Percentiles rank a stretch among this genome's conserved stretches.
phyloP scores from a whole-genome alignment of 768 basidiomycete genomes.

The Suillus americanus region DNA sequence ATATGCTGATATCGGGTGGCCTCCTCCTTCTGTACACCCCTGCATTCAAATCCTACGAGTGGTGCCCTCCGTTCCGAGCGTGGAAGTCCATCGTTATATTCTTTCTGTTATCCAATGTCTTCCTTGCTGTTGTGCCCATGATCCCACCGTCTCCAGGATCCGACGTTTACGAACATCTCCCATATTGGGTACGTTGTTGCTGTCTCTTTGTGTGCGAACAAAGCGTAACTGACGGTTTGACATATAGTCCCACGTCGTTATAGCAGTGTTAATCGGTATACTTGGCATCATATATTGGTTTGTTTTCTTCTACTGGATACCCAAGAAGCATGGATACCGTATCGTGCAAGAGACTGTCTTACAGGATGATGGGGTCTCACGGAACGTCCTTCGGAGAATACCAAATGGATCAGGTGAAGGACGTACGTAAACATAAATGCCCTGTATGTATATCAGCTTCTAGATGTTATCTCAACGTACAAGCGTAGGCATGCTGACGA shows the following conservation, averaged over 20 bases:
- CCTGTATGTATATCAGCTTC: not conserved
- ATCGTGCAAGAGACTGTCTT: slow-evolving; percentile 46
- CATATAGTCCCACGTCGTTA: slow-evolving; percentile 49
- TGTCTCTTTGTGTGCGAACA: not conserved
- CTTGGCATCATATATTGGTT: slow-evolving; percentile 61
- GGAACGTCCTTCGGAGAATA: slow-evolving; percentile 49
- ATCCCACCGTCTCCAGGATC: slow-evolving; percentile 57
- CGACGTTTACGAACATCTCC: slow-evolving; percentile 54
- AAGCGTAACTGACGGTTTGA: not conserved
- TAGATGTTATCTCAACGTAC: not conserved
- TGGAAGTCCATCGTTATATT: slow-evolving; percentile 46
- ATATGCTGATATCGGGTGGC: slow-evolving; percentile 59
- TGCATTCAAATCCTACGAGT: slow-evolving; percentile 42
- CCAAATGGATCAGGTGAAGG: slow-evolving; percentile 9
- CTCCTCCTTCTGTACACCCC: slow-evolving; percentile 59
- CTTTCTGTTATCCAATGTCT: slow-evolving; percentile 66
- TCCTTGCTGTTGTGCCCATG: slow-evolving; percentile 61
- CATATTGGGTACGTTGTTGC: slow-evolving; percentile 60
- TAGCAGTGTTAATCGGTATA: slow-evolving; percentile 45
- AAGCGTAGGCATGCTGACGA: not conserved
- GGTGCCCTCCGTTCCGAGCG: slow-evolving; percentile 67
- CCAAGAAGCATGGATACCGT: slow-evolving; percentile 46
- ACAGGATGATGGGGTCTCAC: slow-evolving; percentile 59
- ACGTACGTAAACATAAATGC: not conserved
- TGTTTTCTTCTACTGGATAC: slow-evolving; percentile 49